Base-by-base conservation (phyloP, 768 basidiomycete genomes). In the Tulasnella sp. region DNA sequence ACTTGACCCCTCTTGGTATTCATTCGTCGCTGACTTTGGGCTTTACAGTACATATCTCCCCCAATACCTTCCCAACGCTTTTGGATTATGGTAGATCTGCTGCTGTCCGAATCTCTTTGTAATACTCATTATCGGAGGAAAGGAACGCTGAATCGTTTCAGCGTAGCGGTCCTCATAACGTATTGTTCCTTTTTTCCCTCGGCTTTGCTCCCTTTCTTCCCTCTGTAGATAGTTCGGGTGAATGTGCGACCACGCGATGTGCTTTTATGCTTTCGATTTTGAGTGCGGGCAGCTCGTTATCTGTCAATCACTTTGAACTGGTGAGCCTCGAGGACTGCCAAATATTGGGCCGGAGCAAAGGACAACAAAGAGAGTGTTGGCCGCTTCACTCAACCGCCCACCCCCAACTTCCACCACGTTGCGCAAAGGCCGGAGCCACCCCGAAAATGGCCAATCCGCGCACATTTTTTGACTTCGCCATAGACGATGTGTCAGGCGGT, bases 381-480 rank as follows among this genome's bases (percentile, higher is more conserved):
- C 14, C 11, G 29, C 29, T 64, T 25, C 29, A 31, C 31, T 3
- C 25, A 31, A 19, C 25, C 12, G 14, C 14, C 58, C 19, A 64
- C 58, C 2, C 19, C 25, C 5, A 31, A 31, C 12, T 25, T 25
- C 58, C 58, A 29, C 31, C 58, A 31, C 3, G 29, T 12, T 34
- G 40, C 68, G 9, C 25, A 70, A 25, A 70, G n/a, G 25, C 37
- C 36, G 22, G 4, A 22, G 22, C 45, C 45, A 49, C 45, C 17
- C 19, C 19, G 17, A 45, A 25, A 2, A 81, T 81, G 80, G 77
- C 78, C 34, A 78, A 84, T 25, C 87, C 90, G 22, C 87, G 92
- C 79, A 88, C 89, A 2, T 93, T 92, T 82, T 85, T 93, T 75
- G 91, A 93, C 80, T 86, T 93, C 80, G 81, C 86, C 22, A 81